Evolutionary conservation across 2,329 filamentous ascomycete genomes (phyloP).

Genomic region (Diaporthe amygdali): DNA sequence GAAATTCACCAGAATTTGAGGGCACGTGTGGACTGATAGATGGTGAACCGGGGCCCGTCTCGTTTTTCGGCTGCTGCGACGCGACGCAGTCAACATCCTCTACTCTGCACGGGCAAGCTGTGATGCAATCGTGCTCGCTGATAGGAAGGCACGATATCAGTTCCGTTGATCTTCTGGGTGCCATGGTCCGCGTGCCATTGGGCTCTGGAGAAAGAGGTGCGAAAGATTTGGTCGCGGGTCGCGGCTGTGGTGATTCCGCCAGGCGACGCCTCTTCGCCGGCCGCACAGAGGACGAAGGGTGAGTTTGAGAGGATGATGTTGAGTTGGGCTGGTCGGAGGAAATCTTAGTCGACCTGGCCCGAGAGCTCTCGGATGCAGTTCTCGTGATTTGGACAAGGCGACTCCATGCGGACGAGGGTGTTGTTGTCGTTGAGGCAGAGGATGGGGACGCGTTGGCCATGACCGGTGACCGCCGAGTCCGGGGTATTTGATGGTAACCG

Average conservation of each 20-base stretch:
- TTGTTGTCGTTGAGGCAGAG: neutral
- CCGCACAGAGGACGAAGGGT: neutral
- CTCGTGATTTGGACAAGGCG: conserved; percentile 22
- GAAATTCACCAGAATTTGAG: no score
- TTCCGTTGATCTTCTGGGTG: neutral
- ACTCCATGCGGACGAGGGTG: conserved; percentile 20
- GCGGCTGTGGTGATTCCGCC: neutral
- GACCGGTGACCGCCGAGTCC: neutral
- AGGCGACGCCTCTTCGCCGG: conserved; percentile 4
- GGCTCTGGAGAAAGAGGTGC: neutral
- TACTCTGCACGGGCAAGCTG: conserved; percentile 12
- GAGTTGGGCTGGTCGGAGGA: neutral
- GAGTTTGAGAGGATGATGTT: neutral
- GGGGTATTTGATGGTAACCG: no score
- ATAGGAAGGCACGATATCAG: neutral
- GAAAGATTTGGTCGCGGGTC: neutral
- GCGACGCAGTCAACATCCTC: conserved; percentile 16
- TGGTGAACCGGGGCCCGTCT: neutral
- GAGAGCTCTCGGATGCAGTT: conserved; percentile 12
- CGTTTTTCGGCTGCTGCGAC: neutral
- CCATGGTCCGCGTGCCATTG: neutral
- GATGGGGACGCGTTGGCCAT: neutral
- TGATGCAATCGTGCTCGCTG: neutral
- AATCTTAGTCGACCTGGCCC: conserved; percentile 14
- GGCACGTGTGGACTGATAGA: neutral